phyloP scores from a whole-genome alignment of 2,329 filamentous ascomycete genomes.

The Didymella pinodella region DNA sequence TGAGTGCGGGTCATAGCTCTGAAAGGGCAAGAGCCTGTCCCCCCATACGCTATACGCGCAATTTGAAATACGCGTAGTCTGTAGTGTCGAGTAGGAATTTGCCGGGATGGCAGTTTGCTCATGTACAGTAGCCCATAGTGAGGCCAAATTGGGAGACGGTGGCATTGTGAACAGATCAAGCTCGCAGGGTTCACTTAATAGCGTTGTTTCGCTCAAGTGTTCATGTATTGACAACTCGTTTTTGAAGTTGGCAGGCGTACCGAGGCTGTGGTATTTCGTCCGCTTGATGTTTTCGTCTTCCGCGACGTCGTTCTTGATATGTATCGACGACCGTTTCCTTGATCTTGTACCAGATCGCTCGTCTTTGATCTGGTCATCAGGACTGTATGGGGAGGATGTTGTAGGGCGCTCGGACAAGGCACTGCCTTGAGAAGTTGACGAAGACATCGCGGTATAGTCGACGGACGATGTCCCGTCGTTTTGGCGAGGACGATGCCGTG shows the following conservation, averaged over 20 bases:
- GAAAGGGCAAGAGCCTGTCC: not conserved
- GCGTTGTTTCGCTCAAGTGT: not conserved
- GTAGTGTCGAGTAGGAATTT: not conserved
- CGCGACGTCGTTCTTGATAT: not conserved
- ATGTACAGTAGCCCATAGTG: conserved; percentile 6
- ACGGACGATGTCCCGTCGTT: not conserved
- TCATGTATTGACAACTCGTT: not conserved
- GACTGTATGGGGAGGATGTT: not conserved
- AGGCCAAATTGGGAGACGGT: not conserved
- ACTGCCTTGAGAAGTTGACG: not conserved
- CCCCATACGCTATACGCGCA: not conserved
- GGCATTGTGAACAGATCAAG: not conserved
- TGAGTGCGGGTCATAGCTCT: not conserved
- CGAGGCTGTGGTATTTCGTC: conserved; percentile 3
- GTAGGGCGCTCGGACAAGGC: not conserved
- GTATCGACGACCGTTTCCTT: not conserved
- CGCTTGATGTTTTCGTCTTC: not conserved
- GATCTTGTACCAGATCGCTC: not conserved
- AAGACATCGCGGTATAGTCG: not conserved
- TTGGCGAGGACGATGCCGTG: conserved; percentile 38
- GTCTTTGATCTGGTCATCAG: not conserved
- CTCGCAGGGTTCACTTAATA: not conserved
- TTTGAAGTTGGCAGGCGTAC: not conserved
- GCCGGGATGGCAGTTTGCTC: not conserved
- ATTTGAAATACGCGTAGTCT: not conserved